These are phyloP conservation scores for Neonectria sp. DNA, from an alignment of 2,329 filamentous ascomycete genomes.

Conservation along the genomic window DNA sequence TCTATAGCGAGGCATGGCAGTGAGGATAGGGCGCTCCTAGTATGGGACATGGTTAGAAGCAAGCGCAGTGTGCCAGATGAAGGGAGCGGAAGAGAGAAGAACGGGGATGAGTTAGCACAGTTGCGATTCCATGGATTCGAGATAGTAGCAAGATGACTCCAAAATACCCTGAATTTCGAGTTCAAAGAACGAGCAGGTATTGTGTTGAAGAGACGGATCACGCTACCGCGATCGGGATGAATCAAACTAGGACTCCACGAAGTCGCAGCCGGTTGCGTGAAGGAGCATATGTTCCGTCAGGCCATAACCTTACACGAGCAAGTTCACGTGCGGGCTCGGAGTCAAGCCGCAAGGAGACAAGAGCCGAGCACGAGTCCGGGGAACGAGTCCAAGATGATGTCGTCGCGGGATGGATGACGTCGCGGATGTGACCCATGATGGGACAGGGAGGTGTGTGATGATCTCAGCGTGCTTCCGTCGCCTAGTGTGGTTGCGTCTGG, in stretches of 20 bases:
- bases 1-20: background rate
- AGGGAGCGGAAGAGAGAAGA: background rate
- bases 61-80: background rate
- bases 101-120: background rate
- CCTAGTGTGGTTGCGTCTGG: slow-evolving; percentile 1
- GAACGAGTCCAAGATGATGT: slow-evolving; percentile 2
- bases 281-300: background rate
- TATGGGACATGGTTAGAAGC: no score
- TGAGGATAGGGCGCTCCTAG: background rate
- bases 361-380: slow-evolving; percentile 1
- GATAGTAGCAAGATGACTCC: background rate
- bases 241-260: background rate
- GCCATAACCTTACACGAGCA: background rate
- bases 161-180: background rate
- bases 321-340: background rate
- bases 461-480: slow-evolving; percentile 9
- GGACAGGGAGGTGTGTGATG: slow-evolving; percentile 12
- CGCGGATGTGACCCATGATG: slow-evolving; percentile 21
- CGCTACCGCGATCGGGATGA: background rate
- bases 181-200: background rate
- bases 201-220: background rate
- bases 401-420: slow-evolving; percentile 12
- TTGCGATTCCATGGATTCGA: background rate
- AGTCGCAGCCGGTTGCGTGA: background rate
- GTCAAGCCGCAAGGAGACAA: background rate